A percentile compares a stretch with the other conserved stretches of the same genome.
Conservation (phyloP, 176 grass and related monocot species). For the Avena sativa region DNA sequence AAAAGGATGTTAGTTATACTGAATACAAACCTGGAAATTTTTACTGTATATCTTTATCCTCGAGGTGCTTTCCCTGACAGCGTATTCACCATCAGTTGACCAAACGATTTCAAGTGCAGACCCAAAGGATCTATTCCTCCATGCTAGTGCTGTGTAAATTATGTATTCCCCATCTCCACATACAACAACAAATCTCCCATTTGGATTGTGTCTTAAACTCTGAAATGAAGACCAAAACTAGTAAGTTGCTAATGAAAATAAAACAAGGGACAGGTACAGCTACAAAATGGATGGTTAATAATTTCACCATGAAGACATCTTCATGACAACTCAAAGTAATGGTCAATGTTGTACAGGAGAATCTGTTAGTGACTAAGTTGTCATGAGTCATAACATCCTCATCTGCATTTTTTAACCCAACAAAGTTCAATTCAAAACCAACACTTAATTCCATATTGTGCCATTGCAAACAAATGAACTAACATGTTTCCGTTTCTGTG, state of each 20-base stretch:
- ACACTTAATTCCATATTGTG: neutral
- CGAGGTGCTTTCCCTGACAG: constrained; percentile 94
- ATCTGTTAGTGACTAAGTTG: neutral
- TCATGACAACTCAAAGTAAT: constrained; percentile 8
- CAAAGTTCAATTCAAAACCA: neutral
- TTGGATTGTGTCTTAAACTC: constrained; percentile 98
- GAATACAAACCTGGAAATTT: constrained; percentile 82
- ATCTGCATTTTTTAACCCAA: neutral
- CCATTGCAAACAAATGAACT: constrained; percentile 4
- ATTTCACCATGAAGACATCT: constrained; percentile 22
- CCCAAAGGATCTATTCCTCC: constrained; percentile 99
- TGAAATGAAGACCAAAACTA: constrained; percentile 52
- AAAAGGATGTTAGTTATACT: constrained; percentile 4
- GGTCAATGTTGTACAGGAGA: constrained; percentile 29
- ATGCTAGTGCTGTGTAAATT: constrained; percentile 96
- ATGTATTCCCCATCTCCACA: constrained; percentile 99
- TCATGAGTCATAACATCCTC: constrained; percentile 16
- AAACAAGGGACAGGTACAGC: constrained; percentile 22
- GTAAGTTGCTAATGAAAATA: constrained; percentile 27
- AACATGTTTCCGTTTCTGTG: neutral
- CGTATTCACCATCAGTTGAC: constrained; percentile 96
- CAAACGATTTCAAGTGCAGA: constrained; percentile 90
- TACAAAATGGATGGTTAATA: constrained; percentile 17
- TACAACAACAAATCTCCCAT: constrained; percentile 98
- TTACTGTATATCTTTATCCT: constrained; percentile 97